These are phyloP conservation scores for Hevea brasiliensis DNA, from an alignment of 345 rosid species.

Conservation along the genomic window DNA sequence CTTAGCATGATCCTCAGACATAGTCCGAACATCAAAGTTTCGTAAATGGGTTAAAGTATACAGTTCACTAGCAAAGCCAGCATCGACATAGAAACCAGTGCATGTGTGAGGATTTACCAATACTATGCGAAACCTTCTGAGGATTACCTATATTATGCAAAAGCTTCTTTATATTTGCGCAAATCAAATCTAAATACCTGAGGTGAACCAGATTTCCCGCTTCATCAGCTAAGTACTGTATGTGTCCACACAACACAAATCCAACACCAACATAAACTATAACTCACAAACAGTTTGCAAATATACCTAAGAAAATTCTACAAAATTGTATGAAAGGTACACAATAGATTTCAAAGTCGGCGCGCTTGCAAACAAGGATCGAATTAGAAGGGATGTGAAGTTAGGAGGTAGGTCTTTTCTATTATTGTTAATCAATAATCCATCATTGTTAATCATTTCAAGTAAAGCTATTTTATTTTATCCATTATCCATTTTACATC, in stretches of 20 bases:
- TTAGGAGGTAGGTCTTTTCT: not conserved
- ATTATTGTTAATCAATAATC: too few relatives aligned
- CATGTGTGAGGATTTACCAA: constrained; percentile 8
- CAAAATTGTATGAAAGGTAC: not conserved
- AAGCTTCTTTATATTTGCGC: not conserved
- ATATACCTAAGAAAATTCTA: too few relatives aligned
- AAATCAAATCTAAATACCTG: constrained; percentile 1
- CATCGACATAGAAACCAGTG: constrained; percentile 8
- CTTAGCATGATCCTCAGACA: constrained; percentile 9
- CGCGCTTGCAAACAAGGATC: not conserved
- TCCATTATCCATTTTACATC: too few relatives aligned
- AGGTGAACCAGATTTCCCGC: constrained; percentile 15
- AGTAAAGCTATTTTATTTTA: too few relatives aligned
- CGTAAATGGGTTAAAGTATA: constrained; percentile 9
- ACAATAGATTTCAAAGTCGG: too few relatives aligned
- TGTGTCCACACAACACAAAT: not conserved
- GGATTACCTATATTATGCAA: constrained; percentile 7
- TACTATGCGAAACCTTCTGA: too few relatives aligned
- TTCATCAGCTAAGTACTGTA: constrained; percentile 7
- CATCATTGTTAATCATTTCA: too few relatives aligned
- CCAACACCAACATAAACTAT: constrained; percentile 14
- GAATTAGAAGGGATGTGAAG: not conserved
- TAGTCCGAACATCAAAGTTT: not conserved
- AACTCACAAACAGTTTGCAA: not conserved
- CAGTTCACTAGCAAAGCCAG: constrained; percentile 12